Conservation (phyloP, 148 eudicot species). For the Persicaria tinctoria region DNA sequence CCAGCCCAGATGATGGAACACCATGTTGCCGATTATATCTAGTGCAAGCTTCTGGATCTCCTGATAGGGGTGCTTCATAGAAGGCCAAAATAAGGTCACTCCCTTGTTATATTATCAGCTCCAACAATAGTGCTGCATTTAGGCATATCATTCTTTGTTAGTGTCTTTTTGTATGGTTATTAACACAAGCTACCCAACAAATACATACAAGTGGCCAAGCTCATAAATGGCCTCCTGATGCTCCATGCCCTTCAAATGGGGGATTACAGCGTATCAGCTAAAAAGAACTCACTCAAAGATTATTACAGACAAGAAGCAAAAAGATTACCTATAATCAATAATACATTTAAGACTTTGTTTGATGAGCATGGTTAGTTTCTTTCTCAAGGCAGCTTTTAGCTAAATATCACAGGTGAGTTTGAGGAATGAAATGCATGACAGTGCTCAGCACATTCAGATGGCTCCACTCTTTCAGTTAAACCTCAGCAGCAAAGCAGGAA, state of each 20-base stretch:
- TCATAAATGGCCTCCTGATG: not conserved
- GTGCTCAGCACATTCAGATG: not conserved
- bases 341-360: not conserved
- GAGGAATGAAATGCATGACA: not conserved
- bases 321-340: not conserved
- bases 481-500: not conserved
- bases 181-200: not conserved
- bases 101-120: conserved; percentile 6
- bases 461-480: not conserved
- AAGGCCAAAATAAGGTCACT: not conserved
- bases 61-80: conserved; percentile 28
- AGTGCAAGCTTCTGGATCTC: conserved; percentile 84
- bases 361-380: not conserved
- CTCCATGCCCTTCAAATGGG: no score
- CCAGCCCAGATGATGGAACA: conserved; percentile 77
- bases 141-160: conserved; percentile 10
- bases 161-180: conserved; percentile 2
- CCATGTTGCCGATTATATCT: conserved; percentile 87
- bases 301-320: not conserved
- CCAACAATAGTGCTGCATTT: conserved; percentile 7
- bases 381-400: not conserved
- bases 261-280: no score
- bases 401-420: not conserved
- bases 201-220: not conserved
- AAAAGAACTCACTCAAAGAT: no score